Evolutionary conservation across 2,329 filamentous ascomycete genomes (phyloP).

Genomic region (Claviceps sp.): DNA sequence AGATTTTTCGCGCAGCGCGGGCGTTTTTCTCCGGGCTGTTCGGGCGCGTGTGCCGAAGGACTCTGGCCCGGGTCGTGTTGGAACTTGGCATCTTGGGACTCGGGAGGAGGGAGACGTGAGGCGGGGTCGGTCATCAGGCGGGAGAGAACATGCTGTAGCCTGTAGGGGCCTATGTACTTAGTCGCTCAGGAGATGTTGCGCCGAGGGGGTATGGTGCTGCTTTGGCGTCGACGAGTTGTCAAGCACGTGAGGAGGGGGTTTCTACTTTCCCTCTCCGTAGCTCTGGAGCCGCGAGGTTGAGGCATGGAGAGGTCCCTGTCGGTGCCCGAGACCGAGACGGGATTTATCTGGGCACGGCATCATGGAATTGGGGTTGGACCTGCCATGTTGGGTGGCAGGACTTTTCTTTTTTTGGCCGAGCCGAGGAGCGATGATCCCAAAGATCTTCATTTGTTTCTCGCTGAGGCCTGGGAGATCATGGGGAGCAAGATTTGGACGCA

Average conservation of each 20-base stretch:
- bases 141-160: slow-evolving; percentile 42
- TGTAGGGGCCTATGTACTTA: slow-evolving; percentile 10
- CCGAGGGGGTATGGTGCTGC: slow-evolving; percentile 22
- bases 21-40: slow-evolving; percentile 12
- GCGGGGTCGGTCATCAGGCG: slow-evolving; percentile 41
- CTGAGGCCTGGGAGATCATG: too few relatives aligned
- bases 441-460: too few relatives aligned
- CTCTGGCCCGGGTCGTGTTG: slow-evolving; percentile 37
- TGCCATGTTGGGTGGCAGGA: slow-evolving; percentile 13
- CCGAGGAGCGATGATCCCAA: too few relatives aligned
- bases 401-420: background rate
- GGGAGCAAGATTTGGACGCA: too few relatives aligned
- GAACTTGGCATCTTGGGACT: slow-evolving; percentile 41
- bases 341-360: slow-evolving; percentile 53
- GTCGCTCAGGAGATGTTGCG: slow-evolving; percentile 23
- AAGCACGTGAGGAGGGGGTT: background rate
- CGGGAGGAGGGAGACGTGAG: slow-evolving; percentile 40
- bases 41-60: slow-evolving; percentile 18
- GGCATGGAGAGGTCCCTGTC: slow-evolving; percentile 52
- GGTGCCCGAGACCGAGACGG: slow-evolving; percentile 48
- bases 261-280: slow-evolving; percentile 51
- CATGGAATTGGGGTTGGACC: slow-evolving; percentile 45
- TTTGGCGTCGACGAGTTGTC: slow-evolving; percentile 23
- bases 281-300: slow-evolving; percentile 53
- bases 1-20: slow-evolving; percentile 41